Evolutionary conservation across 169 alveolate species (phyloP).

Genomic region (Prorocentrum cordatum): DNA sequence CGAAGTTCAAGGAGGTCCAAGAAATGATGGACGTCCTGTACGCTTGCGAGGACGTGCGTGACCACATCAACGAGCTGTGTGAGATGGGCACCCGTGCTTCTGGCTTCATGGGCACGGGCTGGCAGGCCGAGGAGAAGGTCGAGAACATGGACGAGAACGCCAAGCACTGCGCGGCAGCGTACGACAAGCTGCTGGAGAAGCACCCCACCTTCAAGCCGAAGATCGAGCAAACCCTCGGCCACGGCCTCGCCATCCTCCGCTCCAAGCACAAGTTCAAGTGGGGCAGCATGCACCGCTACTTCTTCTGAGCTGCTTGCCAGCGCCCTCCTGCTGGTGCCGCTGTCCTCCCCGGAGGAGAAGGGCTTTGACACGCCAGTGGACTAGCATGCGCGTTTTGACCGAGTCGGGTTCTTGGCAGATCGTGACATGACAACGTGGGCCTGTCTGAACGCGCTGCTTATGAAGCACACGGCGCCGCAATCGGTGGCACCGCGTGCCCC

Average conservation of each 20-base stretch:
- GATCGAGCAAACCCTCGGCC: slow-evolving; percentile 68
- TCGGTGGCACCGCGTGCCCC: no score
- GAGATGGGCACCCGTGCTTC: slow-evolving; percentile 46
- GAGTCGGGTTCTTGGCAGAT: no score
- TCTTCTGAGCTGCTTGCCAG: no score
- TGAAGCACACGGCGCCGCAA: no score
- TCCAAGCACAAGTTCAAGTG: slow-evolving; percentile 20
- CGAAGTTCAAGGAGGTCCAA: slow-evolving; percentile 49
- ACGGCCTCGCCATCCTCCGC: slow-evolving; percentile 66
- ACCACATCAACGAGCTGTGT: slow-evolving; percentile 59
- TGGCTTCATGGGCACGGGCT: slow-evolving; percentile 69
- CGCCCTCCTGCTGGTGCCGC: no score
- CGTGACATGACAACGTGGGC: no score
- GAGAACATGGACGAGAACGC: slow-evolving; percentile 56
- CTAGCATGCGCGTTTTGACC: no score
- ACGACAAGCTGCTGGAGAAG: slow-evolving; percentile 8
- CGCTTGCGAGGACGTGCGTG: slow-evolving; percentile 67
- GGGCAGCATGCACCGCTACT: slow-evolving; percentile 67
- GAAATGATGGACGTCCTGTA: slow-evolving; percentile 69
- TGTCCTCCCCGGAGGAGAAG: no score
- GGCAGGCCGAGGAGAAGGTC: slow-evolving; percentile 51
- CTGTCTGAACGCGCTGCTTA: no score
- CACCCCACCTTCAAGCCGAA: slow-evolving; percentile 67
- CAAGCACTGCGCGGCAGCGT: background rate
- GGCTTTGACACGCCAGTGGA: no score